Percentiles rank a stretch among this genome's conserved stretches.
These are phyloP conservation scores for Calonectria naviculata DNA, from an alignment of 2,329 filamentous ascomycete genomes.

Conservation along the genomic window DNA sequence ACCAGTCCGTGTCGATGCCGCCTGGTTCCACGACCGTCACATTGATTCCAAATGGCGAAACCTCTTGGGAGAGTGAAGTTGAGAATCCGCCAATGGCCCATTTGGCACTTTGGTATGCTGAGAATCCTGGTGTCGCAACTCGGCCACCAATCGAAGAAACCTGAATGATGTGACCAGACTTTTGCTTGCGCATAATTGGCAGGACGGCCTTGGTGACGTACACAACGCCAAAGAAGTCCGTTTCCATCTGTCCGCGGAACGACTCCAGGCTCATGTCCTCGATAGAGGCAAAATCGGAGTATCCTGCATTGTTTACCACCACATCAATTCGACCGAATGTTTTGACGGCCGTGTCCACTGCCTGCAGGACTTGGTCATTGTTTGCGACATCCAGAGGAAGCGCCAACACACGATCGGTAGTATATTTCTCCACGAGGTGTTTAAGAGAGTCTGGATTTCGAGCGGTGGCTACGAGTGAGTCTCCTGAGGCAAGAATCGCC, in stretches of 20 bases:
- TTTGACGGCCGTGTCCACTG: slow-evolving; percentile 6
- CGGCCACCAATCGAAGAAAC: slow-evolving; percentile 51
- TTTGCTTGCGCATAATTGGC: slow-evolving; percentile 44
- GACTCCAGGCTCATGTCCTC: slow-evolving; percentile 62
- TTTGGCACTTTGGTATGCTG: slow-evolving; percentile 51
- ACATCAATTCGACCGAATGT: slow-evolving; percentile 23
- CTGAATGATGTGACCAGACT: slow-evolving; percentile 49
- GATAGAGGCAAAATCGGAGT: slow-evolving; percentile 62
- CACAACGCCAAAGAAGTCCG: slow-evolving; percentile 69
- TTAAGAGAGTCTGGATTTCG: slow-evolving; percentile 50
- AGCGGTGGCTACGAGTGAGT: slow-evolving; percentile 58
- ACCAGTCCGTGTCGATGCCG: slow-evolving; percentile 53
- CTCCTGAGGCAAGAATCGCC: slow-evolving; percentile 50
- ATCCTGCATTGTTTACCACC: slow-evolving; percentile 50
- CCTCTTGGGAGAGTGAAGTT: slow-evolving; percentile 47
- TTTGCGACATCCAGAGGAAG: slow-evolving; percentile 61
- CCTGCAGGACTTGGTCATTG: slow-evolving; percentile 17
- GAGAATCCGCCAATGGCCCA: slow-evolving; percentile 52
- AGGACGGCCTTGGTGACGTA: slow-evolving; percentile 58
- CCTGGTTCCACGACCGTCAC: slow-evolving; percentile 52
- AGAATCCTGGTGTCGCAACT: slow-evolving; percentile 43
- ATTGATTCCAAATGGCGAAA: slow-evolving; percentile 49
- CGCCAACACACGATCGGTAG: slow-evolving; percentile 56
- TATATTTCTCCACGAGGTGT: slow-evolving; percentile 49
- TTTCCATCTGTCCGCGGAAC: slow-evolving; percentile 64